Base-by-base conservation (phyloP, 495 filamentous ascomycete species). In the Penicillium chermesinum region DNA sequence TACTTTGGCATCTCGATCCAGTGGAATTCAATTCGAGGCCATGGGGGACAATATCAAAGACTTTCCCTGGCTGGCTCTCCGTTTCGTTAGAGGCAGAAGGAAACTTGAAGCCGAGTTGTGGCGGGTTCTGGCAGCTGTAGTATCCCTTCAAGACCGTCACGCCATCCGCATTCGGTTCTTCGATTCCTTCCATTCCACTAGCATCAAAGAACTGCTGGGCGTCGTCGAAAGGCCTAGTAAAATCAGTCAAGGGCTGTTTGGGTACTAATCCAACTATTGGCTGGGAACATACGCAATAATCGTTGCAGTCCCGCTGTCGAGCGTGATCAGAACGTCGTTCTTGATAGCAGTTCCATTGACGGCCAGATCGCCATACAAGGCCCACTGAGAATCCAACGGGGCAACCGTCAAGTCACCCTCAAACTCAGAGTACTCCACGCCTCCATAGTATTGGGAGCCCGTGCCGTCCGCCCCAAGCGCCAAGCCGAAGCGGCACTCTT, bases 271-370 rank as follows among this genome's bases (percentile, higher is more conserved):
- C n/a, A n/a, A n/a, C n/a, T n/a, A n/a, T 10, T 30, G 25, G 25
- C 10, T 30, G 25, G 10, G 10, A 30, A 4, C 25, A 30, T 25
- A 53, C 50, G 36, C 44, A 19, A 44, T 36, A n/a, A 53, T 44
- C 10, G 50, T 53, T 2, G 44, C 50, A 1, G 50, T 53, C n/a
- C 50, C 50, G 20, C 36, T 42, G 17, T 53, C 50, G 0, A 48
- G 22, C n/a, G 41, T 20, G 25, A 53, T 34, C 5, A 37, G 20
- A 3, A 44, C n/a, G 38, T 53, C 39, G 0, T 15, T 38, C 15
- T 17, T 20, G 19, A 54, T 35, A 12, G 46, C 22, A 8, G 36
- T 35, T 15, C 46, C 46, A 17, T 54, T 46, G 13, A 54, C 15
- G 17, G 52, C 46, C 2, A 54, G 12, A 38, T 54, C 52, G 10